phyloP scores from a whole-genome alignment of 2,329 filamentous ascomycete species.

The Neodidymelliopsis sp. region DNA sequence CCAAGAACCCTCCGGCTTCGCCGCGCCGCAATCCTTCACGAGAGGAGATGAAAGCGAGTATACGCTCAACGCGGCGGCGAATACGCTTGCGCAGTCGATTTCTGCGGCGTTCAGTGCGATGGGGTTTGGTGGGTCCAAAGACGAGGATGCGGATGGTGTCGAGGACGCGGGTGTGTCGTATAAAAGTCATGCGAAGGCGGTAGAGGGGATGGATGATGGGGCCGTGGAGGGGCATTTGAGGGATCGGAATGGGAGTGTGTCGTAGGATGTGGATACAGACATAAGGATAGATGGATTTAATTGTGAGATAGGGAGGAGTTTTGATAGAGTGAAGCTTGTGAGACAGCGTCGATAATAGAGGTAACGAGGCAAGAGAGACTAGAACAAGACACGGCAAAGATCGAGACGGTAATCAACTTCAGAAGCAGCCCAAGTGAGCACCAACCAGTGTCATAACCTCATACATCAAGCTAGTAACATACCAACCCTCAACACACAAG shows the following conservation, averaged over 20 bases:
- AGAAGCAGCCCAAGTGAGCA: too few species aligned
- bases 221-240: constrained; percentile 34
- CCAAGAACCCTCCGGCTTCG: constrained; percentile 7
- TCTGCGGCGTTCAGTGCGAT: constrained; percentile 36
- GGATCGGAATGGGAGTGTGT: constrained; percentile 24
- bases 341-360: too few species aligned
- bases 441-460: too few species aligned
- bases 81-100: constrained; percentile 35
- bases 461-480: too few species aligned
- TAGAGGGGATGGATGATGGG: constrained; percentile 35
- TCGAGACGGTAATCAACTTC: too few species aligned
- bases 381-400: too few species aligned
- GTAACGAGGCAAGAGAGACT: too few species aligned
- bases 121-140: constrained; percentile 44
- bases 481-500: too few species aligned
- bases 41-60: not conserved
- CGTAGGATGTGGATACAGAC: too few species aligned
- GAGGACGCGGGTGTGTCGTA: not conserved
- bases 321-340: too few species aligned
- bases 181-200: constrained; percentile 25
- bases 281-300: too few species aligned
- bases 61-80: not conserved
- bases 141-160: not conserved
- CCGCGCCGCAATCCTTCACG: constrained; percentile 7
- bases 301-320: too few species aligned